Conservation (phyloP, 1,139 yeast species). For the Candida glucosophila region DNA sequence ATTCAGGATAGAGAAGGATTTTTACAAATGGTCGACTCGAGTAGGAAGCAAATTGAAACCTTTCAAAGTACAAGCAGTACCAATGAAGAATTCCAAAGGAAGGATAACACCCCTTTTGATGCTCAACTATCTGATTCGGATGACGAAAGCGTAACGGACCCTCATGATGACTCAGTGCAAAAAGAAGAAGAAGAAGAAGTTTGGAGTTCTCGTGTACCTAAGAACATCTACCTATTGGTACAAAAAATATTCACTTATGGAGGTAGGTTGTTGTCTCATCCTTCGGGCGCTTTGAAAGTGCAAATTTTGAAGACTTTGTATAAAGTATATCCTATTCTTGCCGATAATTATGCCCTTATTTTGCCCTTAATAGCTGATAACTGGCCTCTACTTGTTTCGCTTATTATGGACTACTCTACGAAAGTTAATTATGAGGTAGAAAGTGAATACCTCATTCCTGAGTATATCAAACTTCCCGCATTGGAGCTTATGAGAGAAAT, state of each 20-base stretch:
- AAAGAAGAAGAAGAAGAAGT: conserved; percentile 14
- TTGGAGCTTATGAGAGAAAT: conserved; percentile 19
- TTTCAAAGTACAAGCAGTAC: conserved; percentile 2
- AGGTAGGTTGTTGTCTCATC: conserved; percentile 62
- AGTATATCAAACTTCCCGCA: conserved; percentile 10
- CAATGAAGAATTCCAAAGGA: conserved; percentile 16
- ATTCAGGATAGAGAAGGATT: conserved; percentile 30
- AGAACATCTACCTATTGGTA: conserved; percentile 45
- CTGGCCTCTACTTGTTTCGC: conserved; percentile 46
- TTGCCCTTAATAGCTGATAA: conserved; percentile 60
- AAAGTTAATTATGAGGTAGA: background rate
- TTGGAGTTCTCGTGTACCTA: conserved; percentile 65
- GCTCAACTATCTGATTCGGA: conserved; percentile 27
- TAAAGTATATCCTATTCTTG: conserved; percentile 49
- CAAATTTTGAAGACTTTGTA: conserved; percentile 48
- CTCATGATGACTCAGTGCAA: conserved; percentile 17
- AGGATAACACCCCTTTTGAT: conserved; percentile 26
- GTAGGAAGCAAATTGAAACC: conserved; percentile 27
- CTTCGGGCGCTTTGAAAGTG: conserved; percentile 46
- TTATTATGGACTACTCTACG: conserved; percentile 10
- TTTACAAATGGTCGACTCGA: conserved; percentile 29
- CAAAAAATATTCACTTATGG: conserved; percentile 63
- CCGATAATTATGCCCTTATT: conserved; percentile 49
- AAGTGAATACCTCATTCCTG: conserved; percentile 4
- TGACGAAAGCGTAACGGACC: conserved; percentile 33